Conservation (phyloP, 2,329 filamentous ascomycete species). For the Tolypocladium ophioglossoides region DNA sequence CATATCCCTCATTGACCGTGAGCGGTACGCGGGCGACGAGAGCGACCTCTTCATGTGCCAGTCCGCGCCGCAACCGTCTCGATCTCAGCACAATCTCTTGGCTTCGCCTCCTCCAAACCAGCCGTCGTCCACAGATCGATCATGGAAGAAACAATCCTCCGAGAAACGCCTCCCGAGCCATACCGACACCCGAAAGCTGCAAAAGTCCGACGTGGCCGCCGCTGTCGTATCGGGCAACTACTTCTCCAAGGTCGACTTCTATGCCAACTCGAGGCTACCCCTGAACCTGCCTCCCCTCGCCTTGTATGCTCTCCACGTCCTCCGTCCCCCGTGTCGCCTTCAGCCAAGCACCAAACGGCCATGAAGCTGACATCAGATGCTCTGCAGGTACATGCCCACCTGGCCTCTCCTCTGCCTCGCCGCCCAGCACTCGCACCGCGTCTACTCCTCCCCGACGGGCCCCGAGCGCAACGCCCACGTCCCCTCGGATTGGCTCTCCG, state of each 20-base stretch:
- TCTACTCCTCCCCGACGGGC: slow-evolving; percentile 56
- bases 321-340: neutral
- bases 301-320: slow-evolving; percentile 37
- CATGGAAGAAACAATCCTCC: neutral
- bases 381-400: slow-evolving; percentile 54
- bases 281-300: slow-evolving; percentile 55
- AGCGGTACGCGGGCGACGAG: slow-evolving; percentile 42
- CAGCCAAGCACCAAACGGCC: neutral
- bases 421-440: slow-evolving; percentile 64
- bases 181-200: neutral
- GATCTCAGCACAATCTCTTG: neutral
- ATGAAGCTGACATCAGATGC: neutral
- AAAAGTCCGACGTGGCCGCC: slow-evolving; percentile 6
- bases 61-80: slow-evolving; percentile 5
- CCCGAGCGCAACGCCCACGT: slow-evolving; percentile 59
- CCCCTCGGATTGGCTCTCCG: slow-evolving; percentile 57
- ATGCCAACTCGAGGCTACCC: slow-evolving; percentile 67
- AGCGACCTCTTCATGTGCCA: slow-evolving; percentile 38
- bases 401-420: slow-evolving; percentile 72
- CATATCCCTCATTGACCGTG: slow-evolving; percentile 62
- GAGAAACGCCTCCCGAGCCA: neutral
- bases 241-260: slow-evolving; percentile 68
- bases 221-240: slow-evolving; percentile 37
- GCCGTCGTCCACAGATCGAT: neutral
- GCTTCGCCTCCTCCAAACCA: neutral